phyloP scores from a whole-genome alignment of 768 basidiomycete species.

The Leucocoprinus birnbaumii region DNA sequence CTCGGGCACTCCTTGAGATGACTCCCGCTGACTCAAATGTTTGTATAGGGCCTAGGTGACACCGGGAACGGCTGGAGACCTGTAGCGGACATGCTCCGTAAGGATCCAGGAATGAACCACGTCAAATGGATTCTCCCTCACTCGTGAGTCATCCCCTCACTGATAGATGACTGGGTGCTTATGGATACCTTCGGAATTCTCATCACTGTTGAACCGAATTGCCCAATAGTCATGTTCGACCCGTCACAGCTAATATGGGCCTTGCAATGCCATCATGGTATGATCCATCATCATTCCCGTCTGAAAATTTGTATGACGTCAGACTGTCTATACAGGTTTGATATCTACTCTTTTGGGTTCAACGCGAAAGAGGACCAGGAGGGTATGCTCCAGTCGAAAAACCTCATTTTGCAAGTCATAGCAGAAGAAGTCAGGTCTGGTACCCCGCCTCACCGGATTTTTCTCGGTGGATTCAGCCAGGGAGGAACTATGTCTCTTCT shows the following conservation, averaged over 20 bases:
- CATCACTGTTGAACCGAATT: neutral
- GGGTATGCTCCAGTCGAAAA: constrained; percentile 69
- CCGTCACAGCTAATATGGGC: constrained; percentile 75
- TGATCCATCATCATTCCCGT: constrained; percentile 2
- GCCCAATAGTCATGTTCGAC: constrained; percentile 43
- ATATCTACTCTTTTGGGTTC: constrained; percentile 66
- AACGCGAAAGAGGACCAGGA: constrained; percentile 65
- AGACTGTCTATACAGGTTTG: constrained; percentile 67
- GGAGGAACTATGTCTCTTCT: constrained; percentile 80
- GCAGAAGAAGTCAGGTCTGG: constrained; percentile 71
- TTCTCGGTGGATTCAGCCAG: constrained; percentile 89
- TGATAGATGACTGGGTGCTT: neutral
- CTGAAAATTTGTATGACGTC: constrained; percentile 8
- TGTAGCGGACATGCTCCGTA: constrained; percentile 65
- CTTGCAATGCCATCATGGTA: constrained; percentile 78
- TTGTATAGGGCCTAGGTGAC: constrained; percentile 68
- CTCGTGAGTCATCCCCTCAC: constrained; percentile 45
- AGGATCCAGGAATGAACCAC: constrained; percentile 54
- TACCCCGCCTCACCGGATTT: constrained; percentile 64
- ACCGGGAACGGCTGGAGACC: constrained; percentile 75
- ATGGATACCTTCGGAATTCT: neutral
- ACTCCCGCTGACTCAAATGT: neutral
- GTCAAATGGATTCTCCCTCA: constrained; percentile 91
- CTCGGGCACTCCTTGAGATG: neutral
- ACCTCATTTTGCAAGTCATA: constrained; percentile 65